Evolutionary conservation across 176 grass and related monocot genomes (phyloP), one percentile per base, ranked within the genome.

Genomic region (Elaeis guineensis): DNA sequence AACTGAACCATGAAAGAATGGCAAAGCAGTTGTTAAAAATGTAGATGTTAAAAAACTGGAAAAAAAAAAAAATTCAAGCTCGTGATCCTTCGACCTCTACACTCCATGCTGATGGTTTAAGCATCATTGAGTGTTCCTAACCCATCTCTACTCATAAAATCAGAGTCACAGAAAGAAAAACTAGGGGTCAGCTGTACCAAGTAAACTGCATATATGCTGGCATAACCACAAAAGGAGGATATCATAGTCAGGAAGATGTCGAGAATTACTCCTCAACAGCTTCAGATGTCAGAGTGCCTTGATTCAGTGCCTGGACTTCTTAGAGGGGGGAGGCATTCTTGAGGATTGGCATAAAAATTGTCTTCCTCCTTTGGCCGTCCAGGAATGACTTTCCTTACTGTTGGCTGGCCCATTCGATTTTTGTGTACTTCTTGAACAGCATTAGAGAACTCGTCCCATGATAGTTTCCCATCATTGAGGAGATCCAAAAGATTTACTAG

Each of bases 291-390:
- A 28, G 55, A 51, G 39, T n/a, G 5, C 16, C 52, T 67, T 5
- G 52, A 66, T 25, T 54, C 50, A 5, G 12, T 62, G 12, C n/a
- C 52, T 3, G 5, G 6, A 8, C 5, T 86, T 58, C 57, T 69
- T 44, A 73, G 55, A 51, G 75, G 35, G 0, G 74, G 79, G 48
- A 88, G 88, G 64, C 93, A 92, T 69, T 97, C 87, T 55, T 89
- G 71, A 69, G 87, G 87, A 69, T 98, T 98, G 59, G 93, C 84
- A 79, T 92, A 98, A 62, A 92, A 89, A 81, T 92, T 89, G 22
- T 98, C 93, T 70, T 98, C 87, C 70, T 98, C 93, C 75, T 98
- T 98, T 17, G 93, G 84, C 12, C 73, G 84, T 30, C 87, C 87
- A 0, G 65, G 51, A 25, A 98, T 60, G 50, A 80, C 70, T 58